Evolutionary conservation across 108 stramenopile genomes (phyloP).

Genomic region (Nitzschia inconspicua): DNA sequence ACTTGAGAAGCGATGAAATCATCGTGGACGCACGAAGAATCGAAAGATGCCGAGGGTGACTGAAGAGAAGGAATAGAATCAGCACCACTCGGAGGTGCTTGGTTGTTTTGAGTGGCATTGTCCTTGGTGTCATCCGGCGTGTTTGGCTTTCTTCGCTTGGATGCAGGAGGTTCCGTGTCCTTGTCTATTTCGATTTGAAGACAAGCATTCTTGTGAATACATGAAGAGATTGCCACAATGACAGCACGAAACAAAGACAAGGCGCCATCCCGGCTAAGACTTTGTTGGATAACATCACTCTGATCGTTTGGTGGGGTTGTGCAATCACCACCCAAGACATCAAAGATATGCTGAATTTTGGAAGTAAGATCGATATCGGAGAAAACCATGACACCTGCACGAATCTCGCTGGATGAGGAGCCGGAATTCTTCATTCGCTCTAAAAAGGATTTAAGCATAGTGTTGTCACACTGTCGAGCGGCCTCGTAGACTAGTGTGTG

Average conservation of each 20-base stretch:
- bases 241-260: conserved; percentile 62
- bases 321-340: conserved; percentile 12
- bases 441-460: conserved; percentile 43
- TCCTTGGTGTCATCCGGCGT: conserved; percentile 11
- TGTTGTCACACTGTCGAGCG: conserved; percentile 40
- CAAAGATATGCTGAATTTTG: conserved; percentile 60
- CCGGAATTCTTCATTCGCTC: conserved; percentile 30
- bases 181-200: conserved; percentile 31
- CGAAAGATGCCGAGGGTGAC: conserved; percentile 42
- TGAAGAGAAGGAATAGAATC: conserved; percentile 43
- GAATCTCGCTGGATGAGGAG: conserved; percentile 30
- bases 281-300: conserved; percentile 24
- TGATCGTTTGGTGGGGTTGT: conserved; percentile 10
- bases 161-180: conserved; percentile 8
- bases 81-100: conserved; percentile 9
- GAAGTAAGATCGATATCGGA: conserved; percentile 55
- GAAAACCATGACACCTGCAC: conserved; percentile 59
- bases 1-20: conserved; percentile 18
- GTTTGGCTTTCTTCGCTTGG: conserved; percentile 26
- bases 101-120: background rate
- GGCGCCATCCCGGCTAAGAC: conserved; percentile 37
- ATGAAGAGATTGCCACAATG: conserved; percentile 59
- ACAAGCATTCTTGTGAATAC: conserved; percentile 41
- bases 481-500: conserved; percentile 41
- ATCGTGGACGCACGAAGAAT: conserved; percentile 24